phyloP scores from a whole-genome alignment of 2,329 filamentous ascomycete species.

The Lachnum nothofagi region DNA sequence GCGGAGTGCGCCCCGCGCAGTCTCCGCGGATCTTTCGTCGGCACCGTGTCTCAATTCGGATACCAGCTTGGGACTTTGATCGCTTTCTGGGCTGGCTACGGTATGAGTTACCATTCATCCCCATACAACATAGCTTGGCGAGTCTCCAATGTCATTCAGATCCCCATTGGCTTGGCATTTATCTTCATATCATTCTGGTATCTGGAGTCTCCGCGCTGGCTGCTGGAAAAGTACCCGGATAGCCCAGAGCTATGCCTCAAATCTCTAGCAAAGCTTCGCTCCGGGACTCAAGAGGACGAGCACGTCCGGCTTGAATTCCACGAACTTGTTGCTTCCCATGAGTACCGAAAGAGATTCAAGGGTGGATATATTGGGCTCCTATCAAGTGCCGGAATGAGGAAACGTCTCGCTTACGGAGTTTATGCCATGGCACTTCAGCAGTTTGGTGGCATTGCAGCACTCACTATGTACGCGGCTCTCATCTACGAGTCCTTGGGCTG shows the following conservation, averaged over 20 bases:
- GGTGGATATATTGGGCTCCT: slow-evolving; percentile 59
- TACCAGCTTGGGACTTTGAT: slow-evolving; percentile 42
- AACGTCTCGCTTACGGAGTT: slow-evolving; percentile 60
- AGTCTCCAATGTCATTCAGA: slow-evolving; percentile 39
- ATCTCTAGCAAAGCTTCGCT: slow-evolving; percentile 54
- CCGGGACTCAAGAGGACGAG: slow-evolving; percentile 61
- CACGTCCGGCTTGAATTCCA: slow-evolving; percentile 60
- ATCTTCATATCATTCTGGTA: slow-evolving; percentile 58
- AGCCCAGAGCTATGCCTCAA: slow-evolving; percentile 55
- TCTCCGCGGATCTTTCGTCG: slow-evolving; percentile 39
- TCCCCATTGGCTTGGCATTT: slow-evolving; percentile 40
- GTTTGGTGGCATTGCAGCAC: slow-evolving; percentile 65
- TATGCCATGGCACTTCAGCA: slow-evolving; percentile 67
- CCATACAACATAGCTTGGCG: slow-evolving; percentile 42
- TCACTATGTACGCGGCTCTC: slow-evolving; percentile 66
- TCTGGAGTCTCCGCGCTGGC: slow-evolving; percentile 65
- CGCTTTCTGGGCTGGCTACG: slow-evolving; percentile 41
- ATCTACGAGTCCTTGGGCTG: slow-evolving; percentile 65
- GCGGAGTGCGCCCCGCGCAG: slow-evolving; percentile 38
- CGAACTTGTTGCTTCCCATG: slow-evolving; percentile 66
- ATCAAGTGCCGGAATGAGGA: slow-evolving; percentile 64
- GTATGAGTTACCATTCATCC: slow-evolving; percentile 38
- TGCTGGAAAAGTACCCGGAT: slow-evolving; percentile 52
- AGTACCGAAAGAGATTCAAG: slow-evolving; percentile 57
- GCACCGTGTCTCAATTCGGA: slow-evolving; percentile 38